phyloP scores from a whole-genome alignment of 257 asterid genomes.

The Sherardia arvensis region DNA sequence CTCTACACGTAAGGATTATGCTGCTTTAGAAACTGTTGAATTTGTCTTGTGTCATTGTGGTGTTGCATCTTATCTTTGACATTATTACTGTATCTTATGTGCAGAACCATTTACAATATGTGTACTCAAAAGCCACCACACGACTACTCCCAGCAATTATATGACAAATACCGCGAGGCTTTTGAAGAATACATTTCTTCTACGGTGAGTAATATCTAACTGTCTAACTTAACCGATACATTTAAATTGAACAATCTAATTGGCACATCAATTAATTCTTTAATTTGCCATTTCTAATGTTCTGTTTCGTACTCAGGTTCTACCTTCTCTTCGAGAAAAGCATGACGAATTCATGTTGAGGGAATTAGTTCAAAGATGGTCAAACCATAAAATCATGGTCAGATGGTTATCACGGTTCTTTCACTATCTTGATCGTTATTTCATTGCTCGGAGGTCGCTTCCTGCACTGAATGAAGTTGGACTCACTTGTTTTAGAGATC shows the following conservation, averaged over 20 bases:
- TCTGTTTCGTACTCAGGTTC: conserved; percentile 33
- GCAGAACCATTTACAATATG: conserved; percentile 94
- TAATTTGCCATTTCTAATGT: background rate
- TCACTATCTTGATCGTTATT: conserved; percentile 88
- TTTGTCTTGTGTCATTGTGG: too few species aligned
- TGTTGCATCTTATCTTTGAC: background rate
- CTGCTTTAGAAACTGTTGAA: background rate
- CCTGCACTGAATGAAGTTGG: conserved; percentile 92
- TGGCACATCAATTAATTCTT: background rate
- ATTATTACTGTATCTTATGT: conserved; percentile 14
- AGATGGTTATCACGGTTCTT: conserved; percentile 97
- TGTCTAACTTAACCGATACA: background rate
- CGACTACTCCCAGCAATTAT: conserved; percentile 92
- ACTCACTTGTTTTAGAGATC: conserved; percentile 80
- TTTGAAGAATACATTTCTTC: conserved; percentile 72
- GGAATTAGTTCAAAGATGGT: conserved; percentile 93
- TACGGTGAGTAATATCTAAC: conserved; percentile 36
- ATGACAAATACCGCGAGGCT: conserved; percentile 79
- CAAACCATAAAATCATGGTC: conserved; percentile 92
- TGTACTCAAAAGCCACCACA: conserved; percentile 98
- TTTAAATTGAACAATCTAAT: background rate
- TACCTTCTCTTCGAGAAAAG: conserved; percentile 78
- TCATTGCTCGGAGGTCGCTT: conserved; percentile 93
- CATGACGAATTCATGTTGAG: conserved; percentile 94
- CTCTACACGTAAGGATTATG: conserved; percentile 65